Conservation (phyloP, 345 rosid genomes). For the Lenwebbia sp. region DNA sequence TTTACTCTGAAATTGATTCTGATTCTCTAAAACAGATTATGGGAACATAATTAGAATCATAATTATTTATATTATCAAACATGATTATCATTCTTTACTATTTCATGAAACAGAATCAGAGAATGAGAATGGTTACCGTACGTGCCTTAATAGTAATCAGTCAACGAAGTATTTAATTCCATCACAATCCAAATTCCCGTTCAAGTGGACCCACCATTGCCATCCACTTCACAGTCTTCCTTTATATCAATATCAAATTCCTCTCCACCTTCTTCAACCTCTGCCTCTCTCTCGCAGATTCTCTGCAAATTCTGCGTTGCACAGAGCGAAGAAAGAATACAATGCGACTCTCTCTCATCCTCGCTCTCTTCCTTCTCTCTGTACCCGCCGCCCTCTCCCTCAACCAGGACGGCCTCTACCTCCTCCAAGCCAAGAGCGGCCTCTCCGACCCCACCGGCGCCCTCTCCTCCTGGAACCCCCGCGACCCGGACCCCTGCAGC, state of each 20-base stretch:
- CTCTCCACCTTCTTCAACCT: not conserved
- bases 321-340: not conserved
- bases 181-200: not conserved
- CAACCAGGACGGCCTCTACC: conserved; percentile 68
- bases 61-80: no score
- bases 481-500: conserved; percentile 56
- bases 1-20: no score
- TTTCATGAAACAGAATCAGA: no score
- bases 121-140: no score
- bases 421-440: conserved; percentile 44
- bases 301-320: no score
- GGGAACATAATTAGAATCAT: no score
- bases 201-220: not conserved
- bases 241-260: not conserved
- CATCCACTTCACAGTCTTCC: not conserved
- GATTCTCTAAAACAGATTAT: no score
- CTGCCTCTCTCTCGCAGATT: not conserved
- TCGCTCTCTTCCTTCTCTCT: conserved; percentile 9
- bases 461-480: conserved; percentile 59
- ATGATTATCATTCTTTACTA: no score
- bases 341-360: not conserved
- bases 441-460: conserved; percentile 45
- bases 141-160: not conserved
- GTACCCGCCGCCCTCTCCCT: conserved; percentile 24
- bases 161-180: no score